Base-by-base conservation (phyloP, 1,284 basidiomycete genomes). In the Ceratobasidium sp. region DNA sequence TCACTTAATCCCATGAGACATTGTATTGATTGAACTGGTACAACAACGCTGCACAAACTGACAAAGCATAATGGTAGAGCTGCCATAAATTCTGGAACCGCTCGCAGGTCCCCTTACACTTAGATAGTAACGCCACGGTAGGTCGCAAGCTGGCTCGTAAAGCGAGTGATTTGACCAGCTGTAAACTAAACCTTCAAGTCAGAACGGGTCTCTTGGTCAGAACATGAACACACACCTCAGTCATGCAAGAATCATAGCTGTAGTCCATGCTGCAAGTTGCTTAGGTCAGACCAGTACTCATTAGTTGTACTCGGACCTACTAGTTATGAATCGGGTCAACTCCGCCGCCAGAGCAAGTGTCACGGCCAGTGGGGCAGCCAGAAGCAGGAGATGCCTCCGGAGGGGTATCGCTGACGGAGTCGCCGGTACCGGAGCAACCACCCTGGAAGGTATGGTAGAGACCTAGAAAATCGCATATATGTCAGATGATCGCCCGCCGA, bases 391-490 rank as follows among this genome's bases (percentile, higher is more conserved):
- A 46, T 2, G 74, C 73, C 52, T 77, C 76, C 1, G 74, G 58
- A 38, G 80, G 77, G 41, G 87, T 87, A 76, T 88, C 87, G 41
- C 78, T 76, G 64, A 89, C 86, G 46, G 73, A 77, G 77, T 89
- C 87, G 18, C 87, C 30, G 7, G 32, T 14, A 11, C 82, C 82
- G 41, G 73, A 75, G 81, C 86, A 88, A 4, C 87, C 87, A 32
- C 86, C 86, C 77, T 88, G 84, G 82, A 88, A 89, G 41, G 87
- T 86, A 78, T 88, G 87, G 79, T 85, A 87, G 41, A 88, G 81
- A 35, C 87, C 87, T 76, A 86, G 43, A 75, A 74, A 77, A 46
- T 77, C 75, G 35, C 41, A 32, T 4, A 26, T 26, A 18, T 30
- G 1, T 35, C 18, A 35, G 6, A 38, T 13, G 8, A 64, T 7